phyloP scores from a whole-genome alignment of 2,329 filamentous ascomycete species.

The Trichoderma cornu-damae region DNA sequence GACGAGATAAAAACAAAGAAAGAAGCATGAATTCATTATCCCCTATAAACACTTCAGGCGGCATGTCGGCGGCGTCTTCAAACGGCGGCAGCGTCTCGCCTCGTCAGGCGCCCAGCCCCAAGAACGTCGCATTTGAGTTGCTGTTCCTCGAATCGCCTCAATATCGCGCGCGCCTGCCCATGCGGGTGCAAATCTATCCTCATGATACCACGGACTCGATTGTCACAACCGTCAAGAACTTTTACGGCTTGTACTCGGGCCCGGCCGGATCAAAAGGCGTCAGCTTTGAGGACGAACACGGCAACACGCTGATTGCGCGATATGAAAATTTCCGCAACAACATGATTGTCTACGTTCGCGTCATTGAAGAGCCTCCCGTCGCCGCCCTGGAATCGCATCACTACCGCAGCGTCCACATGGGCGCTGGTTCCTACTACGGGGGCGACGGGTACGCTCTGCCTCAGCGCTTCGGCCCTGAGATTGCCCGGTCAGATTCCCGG shows the following conservation, averaged over 20 bases:
- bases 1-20: too few relatives aligned
- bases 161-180: slow-evolving; percentile 69
- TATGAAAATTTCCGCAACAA: slow-evolving; percentile 94
- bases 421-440: slow-evolving; percentile 49
- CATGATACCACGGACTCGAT: slow-evolving; percentile 98
- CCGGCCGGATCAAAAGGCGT: slow-evolving; percentile 68
- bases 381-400: slow-evolving; percentile 48
- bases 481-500: slow-evolving; percentile 64
- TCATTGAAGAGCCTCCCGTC: slow-evolving; percentile 58
- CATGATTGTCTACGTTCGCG: slow-evolving; percentile 89
- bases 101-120: slow-evolving; percentile 48
- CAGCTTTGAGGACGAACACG: slow-evolving; percentile 87
- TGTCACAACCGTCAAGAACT: slow-evolving; percentile 97
- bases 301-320: slow-evolving; percentile 85
- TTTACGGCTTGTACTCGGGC: slow-evolving; percentile 89
- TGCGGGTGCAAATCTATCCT: slow-evolving; percentile 85
- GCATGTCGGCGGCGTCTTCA: slow-evolving; percentile 34
- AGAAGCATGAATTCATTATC: slow-evolving; percentile 47
- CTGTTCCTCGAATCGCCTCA: slow-evolving; percentile 63
- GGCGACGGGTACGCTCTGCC: slow-evolving; percentile 49
- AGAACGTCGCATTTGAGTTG: slow-evolving; percentile 76
- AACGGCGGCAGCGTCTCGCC: slow-evolving; percentile 44
- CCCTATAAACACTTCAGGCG: slow-evolving; percentile 36
- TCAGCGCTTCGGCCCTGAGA: slow-evolving; percentile 53
- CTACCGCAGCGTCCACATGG: slow-evolving; percentile 48